Conservation (phyloP, 768 basidiomycete species). For the Leccinum rimulosum region DNA sequence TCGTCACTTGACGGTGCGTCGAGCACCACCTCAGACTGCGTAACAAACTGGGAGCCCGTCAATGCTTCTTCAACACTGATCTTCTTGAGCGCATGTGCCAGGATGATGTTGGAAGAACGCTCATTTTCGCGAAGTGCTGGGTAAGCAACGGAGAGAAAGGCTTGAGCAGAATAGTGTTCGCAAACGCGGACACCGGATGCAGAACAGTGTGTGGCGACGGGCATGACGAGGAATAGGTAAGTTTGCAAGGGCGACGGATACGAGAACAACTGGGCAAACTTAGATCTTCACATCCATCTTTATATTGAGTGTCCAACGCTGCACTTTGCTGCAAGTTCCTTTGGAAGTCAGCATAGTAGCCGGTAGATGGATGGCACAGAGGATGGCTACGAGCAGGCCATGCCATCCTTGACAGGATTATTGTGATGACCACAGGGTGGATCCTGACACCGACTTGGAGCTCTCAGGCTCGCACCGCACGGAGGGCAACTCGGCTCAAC, state of each 20-base stretch:
- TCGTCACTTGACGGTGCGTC: slow-evolving; percentile 23
- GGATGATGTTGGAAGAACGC: slow-evolving; percentile 49
- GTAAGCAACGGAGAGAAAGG: slow-evolving; percentile 42
- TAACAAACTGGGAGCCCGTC: slow-evolving; percentile 36
- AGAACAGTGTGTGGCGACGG: slow-evolving; percentile 29
- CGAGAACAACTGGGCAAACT: neutral
- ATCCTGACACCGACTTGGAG: slow-evolving; percentile 4
- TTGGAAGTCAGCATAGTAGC: slow-evolving; percentile 13
- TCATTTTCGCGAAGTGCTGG: slow-evolving; percentile 44
- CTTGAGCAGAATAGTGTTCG: slow-evolving; percentile 38
- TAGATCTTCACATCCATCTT: neutral
- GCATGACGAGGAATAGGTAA: slow-evolving; percentile 17
- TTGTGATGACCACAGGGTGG: slow-evolving; percentile 21
- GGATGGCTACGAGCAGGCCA: slow-evolving; percentile 12
- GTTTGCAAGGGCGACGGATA: neutral
- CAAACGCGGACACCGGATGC: slow-evolving; percentile 28
- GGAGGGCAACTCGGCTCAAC: neutral
- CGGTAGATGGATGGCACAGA: slow-evolving; percentile 1
- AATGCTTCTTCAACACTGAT: slow-evolving; percentile 37
- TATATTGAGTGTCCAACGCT: slow-evolving; percentile 6
- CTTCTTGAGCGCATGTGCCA: slow-evolving; percentile 48
- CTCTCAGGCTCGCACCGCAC: neutral
- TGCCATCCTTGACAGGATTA: neutral
- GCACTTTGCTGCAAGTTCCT: slow-evolving; percentile 21
- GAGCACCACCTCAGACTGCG: slow-evolving; percentile 33